Base-by-base conservation (phyloP, 805 yeast species). In the Metschnikowia anglica region DNA sequence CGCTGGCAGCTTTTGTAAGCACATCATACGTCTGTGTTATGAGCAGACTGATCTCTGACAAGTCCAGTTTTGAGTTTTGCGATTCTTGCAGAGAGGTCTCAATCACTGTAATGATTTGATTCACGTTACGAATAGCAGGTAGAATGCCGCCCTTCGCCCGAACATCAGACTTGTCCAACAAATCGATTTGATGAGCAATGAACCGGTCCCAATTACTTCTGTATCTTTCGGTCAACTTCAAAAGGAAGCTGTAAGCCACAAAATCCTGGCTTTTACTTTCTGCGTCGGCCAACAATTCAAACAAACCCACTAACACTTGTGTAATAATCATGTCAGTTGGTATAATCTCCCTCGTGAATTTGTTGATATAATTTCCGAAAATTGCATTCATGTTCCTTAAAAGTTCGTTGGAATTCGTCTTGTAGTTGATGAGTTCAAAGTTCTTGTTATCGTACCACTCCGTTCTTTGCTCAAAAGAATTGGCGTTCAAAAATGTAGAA, bases 261-360 rank as follows among this genome's bases (percentile, higher is more conserved):
- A 74, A 87, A 49, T 86, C 96, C 55, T 83, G 89, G 83, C 68
- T 7, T 9, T 43, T 39, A 20, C 76, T 63, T 8, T 73, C 73
- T 15, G 61, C 73, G 57, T 51, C 76, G 42, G 28, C 61, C 37
- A 37, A 52, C 44, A 48, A 60, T 54, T 48, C 44, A 27, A 62
- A 66, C 39, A 70, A 42, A 21, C 61, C 60, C 2, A 59, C 48
- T 39, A 70, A 51, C n/a, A 68, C 47, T 18, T 58, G 43, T 1
- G 73, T 74, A 12, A 66, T 53, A 29, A 55, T 61, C 41, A 64
- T 54, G 24, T 66, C 74, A 10, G 58, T 46, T 1, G 75, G 73
- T 8, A 59, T 58, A n/a, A 69, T 48, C 33, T 58, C 62, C 45
- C 66, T 68, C 39, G 66, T 49, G 44, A 69, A 59, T 2, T 52